Conservation (phyloP, 108 stramenopile genomes). For the Cyclotella distinguenda region DNA sequence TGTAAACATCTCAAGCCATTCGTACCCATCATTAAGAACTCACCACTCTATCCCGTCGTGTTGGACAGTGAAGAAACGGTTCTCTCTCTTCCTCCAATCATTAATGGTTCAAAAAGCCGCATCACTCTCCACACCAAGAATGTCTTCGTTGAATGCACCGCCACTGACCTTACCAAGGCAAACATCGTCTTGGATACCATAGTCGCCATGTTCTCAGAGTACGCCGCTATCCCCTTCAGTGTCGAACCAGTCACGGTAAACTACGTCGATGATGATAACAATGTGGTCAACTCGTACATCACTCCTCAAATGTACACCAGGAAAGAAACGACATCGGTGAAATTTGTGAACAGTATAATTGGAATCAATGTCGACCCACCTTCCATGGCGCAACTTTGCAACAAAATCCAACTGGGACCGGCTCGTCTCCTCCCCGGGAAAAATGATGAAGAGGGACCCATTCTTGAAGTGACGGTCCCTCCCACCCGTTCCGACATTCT, state of each 20-base stretch:
- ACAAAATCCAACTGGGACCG: constrained; percentile 97
- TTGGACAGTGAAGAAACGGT: constrained; percentile 82
- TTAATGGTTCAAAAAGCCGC: constrained; percentile 92
- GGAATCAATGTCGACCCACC: constrained; percentile 80
- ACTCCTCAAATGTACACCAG: constrained; percentile 74
- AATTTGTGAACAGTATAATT: constrained; percentile 87
- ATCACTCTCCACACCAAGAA: constrained; percentile 93
- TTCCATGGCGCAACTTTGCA: constrained; percentile 83
- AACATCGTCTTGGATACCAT: constrained; percentile 99
- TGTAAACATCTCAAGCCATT: constrained; percentile 98
- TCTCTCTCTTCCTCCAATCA: constrained; percentile 96
- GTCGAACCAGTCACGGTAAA: constrained; percentile 93
- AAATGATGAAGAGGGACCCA: constrained; percentile 54
- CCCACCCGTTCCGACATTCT: constrained; percentile 96
- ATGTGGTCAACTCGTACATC: constrained; percentile 66
- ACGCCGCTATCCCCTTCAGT: constrained; percentile 86
- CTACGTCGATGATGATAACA: constrained; percentile 69
- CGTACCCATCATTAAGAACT: constrained; percentile 93
- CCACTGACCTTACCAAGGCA: constrained; percentile 98
- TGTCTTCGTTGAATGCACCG: constrained; percentile 99
- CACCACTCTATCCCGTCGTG: constrained; percentile 94
- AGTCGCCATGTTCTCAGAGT: constrained; percentile 97
- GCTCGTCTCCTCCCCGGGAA: constrained; percentile 54
- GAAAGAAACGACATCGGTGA: constrained; percentile 72
- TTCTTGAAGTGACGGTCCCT: constrained; percentile 93